Conservation (phyloP, 2,329 filamentous ascomycete genomes). For the Tolypocladium cylindrosporum region DNA sequence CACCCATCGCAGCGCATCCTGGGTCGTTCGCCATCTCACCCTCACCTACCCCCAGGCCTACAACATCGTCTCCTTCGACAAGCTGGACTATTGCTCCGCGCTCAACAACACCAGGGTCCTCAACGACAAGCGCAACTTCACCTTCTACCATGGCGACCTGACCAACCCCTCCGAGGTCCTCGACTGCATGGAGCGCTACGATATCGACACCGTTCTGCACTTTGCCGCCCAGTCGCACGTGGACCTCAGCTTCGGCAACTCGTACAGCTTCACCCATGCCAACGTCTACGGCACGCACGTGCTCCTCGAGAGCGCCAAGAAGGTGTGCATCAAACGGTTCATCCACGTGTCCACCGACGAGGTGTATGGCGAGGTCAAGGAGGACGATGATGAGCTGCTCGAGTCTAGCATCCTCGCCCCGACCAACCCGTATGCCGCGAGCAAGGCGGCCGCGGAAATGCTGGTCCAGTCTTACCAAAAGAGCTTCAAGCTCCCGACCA, state of each 20-base stretch:
- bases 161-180: slow-evolving; percentile 61
- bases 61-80: slow-evolving; percentile 75
- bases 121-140: slow-evolving; percentile 60
- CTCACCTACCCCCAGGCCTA: slow-evolving; percentile 65
- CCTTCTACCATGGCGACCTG: slow-evolving; percentile 71
- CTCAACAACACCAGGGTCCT: slow-evolving; percentile 69
- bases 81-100: slow-evolving; percentile 73
- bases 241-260: slow-evolving; percentile 73
- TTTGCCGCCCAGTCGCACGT: slow-evolving; percentile 83
- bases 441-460: slow-evolving; percentile 77
- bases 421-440: slow-evolving; percentile 74
- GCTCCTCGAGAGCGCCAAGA: slow-evolving; percentile 65
- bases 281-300: slow-evolving; percentile 83
- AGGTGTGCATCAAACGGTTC: slow-evolving; percentile 60
- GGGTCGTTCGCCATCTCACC: slow-evolving; percentile 70
- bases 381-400: slow-evolving; percentile 59
- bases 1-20: slow-evolving; percentile 52
- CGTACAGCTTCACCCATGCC: slow-evolving; percentile 69
- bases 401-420: slow-evolving; percentile 68
- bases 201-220: slow-evolving; percentile 72
- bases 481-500: slow-evolving; percentile 70
- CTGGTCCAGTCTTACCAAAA: slow-evolving; percentile 79
- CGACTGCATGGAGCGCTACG: slow-evolving; percentile 58
- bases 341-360: slow-evolving; percentile 80
- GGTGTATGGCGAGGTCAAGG: slow-evolving; percentile 72